Percentiles rank a stretch among this genome's conserved stretches.
Conservation (phyloP, 148 eudicot species). For the Vaccinium myrtillus region DNA sequence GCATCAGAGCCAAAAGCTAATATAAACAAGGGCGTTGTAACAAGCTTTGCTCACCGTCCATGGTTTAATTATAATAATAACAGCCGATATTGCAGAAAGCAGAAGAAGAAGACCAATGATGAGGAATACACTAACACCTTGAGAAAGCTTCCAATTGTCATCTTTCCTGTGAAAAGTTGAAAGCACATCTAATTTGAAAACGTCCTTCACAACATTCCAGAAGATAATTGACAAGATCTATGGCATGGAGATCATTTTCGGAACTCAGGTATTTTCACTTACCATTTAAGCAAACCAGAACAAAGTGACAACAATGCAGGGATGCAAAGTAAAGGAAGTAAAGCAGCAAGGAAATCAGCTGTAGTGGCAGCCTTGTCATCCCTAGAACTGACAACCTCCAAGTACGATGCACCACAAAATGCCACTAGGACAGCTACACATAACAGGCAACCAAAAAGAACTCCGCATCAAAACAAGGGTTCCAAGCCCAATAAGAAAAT, state of each 20-base stretch:
- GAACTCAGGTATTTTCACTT: conserved; percentile 22
- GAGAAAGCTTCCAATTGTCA: conserved; percentile 89
- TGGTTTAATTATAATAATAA: conserved; percentile 68
- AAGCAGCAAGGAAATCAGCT: conserved; percentile 90
- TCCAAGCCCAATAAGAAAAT: background rate
- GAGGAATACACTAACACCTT: conserved; percentile 74
- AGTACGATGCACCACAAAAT: conserved; percentile 83
- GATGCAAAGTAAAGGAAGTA: conserved; percentile 90
- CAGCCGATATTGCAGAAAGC: conserved; percentile 92
- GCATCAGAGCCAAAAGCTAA: background rate
- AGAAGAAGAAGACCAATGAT: conserved; percentile 78
- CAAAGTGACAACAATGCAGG: conserved; percentile 82
- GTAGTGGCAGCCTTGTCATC: conserved; percentile 57
- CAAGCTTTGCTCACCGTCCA: conserved; percentile 73
- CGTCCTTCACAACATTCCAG: background rate
- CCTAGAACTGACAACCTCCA: conserved; percentile 71
- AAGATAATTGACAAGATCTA: background rate
- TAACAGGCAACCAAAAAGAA: conserved; percentile 1
- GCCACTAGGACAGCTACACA: conserved; percentile 79
- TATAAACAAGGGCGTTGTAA: conserved; percentile 7
- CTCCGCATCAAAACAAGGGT: conserved; percentile 13
- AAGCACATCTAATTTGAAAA: conserved; percentile 18
- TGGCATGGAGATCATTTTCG: conserved; percentile 1
- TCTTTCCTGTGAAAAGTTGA: conserved; percentile 71
- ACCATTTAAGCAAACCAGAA: conserved; percentile 95